phyloP scores from a whole-genome alignment of 169 alveolate species.

The Eimeria zaria region DNA sequence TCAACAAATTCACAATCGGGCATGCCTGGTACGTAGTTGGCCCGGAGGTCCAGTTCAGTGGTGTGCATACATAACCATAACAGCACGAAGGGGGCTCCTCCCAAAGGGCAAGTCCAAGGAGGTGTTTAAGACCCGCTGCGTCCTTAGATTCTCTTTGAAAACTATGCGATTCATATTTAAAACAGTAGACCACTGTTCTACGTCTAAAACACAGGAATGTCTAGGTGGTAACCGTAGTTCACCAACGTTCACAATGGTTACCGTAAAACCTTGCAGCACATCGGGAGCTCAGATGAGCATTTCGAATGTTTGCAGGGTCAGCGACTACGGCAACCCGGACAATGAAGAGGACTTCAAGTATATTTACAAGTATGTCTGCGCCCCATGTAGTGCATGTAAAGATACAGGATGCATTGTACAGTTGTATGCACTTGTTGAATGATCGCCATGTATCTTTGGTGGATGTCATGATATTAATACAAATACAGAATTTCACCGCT shows the following conservation, averaged over 20 bases:
- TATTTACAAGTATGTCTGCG: constrained; percentile 31
- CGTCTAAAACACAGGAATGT: too few species aligned
- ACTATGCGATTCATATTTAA: too few species aligned
- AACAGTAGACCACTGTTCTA: too few species aligned
- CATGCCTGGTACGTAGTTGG: constrained; percentile 67
- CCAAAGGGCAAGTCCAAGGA: not conserved
- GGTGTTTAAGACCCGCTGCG: not conserved
- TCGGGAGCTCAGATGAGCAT: not conserved
- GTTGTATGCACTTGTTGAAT: not conserved
- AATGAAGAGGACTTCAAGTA: constrained; percentile 24
- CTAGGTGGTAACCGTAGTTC: too few species aligned
- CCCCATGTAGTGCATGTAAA: not conserved
- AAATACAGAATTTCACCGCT: constrained; percentile 50
- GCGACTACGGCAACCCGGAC: constrained; percentile 82
- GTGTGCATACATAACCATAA: not conserved
- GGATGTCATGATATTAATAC: not conserved
- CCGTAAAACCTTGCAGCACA: not conserved
- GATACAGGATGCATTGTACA: not conserved
- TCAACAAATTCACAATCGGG: constrained; percentile 80
- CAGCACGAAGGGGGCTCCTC: not conserved
- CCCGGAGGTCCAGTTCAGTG: not conserved
- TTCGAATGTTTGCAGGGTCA: constrained; percentile 6
- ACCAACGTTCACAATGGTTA: not conserved
- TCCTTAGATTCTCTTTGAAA: not conserved
- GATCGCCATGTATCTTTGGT: not conserved